Evolutionary conservation across 768 basidiomycete species (phyloP).

Genomic region (Suillus discolor): DNA sequence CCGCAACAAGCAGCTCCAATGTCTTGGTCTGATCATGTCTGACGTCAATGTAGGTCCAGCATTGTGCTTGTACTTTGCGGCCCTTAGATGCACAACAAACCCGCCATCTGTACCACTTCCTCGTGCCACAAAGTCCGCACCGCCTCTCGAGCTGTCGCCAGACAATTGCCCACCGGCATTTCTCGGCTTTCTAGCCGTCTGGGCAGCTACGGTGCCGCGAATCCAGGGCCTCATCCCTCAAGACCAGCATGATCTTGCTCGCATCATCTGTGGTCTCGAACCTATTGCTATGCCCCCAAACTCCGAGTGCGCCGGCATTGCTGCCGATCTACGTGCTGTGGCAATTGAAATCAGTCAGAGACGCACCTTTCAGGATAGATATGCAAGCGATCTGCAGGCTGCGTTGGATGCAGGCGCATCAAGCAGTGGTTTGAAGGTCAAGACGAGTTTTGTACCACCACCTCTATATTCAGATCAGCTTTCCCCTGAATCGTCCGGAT

Average conservation of each 20-base stretch:
- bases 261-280: slow-evolving; percentile 68
- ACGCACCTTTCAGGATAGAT: slow-evolving; percentile 81
- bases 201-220: slow-evolving; percentile 63
- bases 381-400: slow-evolving; percentile 73
- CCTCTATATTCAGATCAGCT: slow-evolving; percentile 53
- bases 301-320: slow-evolving; percentile 55
- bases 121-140: slow-evolving; percentile 45
- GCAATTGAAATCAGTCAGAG: slow-evolving; percentile 88
- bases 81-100: slow-evolving; percentile 69
- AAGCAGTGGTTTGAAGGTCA: slow-evolving; percentile 37
- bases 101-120: slow-evolving; percentile 86
- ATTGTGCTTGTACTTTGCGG: slow-evolving; percentile 83
- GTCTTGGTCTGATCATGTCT: background rate
- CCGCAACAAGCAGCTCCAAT: background rate
- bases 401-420: slow-evolving; percentile 66
- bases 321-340: slow-evolving; percentile 82
- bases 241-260: slow-evolving; percentile 80
- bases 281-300: slow-evolving; percentile 44
- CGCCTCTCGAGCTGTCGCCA: slow-evolving; percentile 61
- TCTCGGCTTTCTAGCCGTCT: slow-evolving; percentile 68
- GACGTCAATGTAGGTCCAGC: slow-evolving; percentile 59
- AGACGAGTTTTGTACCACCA: slow-evolving; percentile 71
- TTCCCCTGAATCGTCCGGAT: slow-evolving; percentile 23
- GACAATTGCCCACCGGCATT: slow-evolving; percentile 74
- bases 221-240: slow-evolving; percentile 68